Evolutionary conservation across 176 grass and related monocot genomes (phyloP).

Genomic region (Oryza glumipatula): DNA sequence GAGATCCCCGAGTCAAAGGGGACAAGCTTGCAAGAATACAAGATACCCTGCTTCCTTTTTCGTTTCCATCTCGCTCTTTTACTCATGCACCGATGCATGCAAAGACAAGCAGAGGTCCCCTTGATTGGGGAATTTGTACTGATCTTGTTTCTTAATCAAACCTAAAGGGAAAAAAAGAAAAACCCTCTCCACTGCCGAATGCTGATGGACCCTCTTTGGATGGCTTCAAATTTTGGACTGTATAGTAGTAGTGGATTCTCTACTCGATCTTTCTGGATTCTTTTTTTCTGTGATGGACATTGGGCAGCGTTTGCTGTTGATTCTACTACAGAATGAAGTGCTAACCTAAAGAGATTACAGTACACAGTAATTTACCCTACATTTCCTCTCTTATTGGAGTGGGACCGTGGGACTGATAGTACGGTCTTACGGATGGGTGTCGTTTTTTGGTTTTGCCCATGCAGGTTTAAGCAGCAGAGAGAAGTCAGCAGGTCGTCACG

Average conservation of each 20-base stretch:
- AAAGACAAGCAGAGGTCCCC: constrained; percentile 16
- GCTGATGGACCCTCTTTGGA: neutral
- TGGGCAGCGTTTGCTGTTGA: neutral
- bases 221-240: neutral
- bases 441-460: neutral
- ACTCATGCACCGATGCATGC: neutral
- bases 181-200: neutral
- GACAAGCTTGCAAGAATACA: neutral
- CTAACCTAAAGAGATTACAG: neutral
- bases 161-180: neutral
- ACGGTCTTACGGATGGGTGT: neutral
- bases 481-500: constrained; percentile 26
- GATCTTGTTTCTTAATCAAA: constrained; percentile 7
- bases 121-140: constrained; percentile 18
- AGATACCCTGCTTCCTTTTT: neutral
- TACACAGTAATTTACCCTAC: neutral
- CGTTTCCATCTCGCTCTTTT: neutral
- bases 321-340: no score
- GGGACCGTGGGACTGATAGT: neutral
- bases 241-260: neutral
- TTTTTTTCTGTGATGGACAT: neutral
- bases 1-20: neutral
- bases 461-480: neutral
- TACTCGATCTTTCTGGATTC: no score
- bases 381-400: neutral